A percentile compares a stretch with the other conserved stretches of the same genome.
Evolutionary conservation across 2,329 filamentous ascomycete genomes (phyloP).

Genomic region (Paecilomyces variotii): DNA sequence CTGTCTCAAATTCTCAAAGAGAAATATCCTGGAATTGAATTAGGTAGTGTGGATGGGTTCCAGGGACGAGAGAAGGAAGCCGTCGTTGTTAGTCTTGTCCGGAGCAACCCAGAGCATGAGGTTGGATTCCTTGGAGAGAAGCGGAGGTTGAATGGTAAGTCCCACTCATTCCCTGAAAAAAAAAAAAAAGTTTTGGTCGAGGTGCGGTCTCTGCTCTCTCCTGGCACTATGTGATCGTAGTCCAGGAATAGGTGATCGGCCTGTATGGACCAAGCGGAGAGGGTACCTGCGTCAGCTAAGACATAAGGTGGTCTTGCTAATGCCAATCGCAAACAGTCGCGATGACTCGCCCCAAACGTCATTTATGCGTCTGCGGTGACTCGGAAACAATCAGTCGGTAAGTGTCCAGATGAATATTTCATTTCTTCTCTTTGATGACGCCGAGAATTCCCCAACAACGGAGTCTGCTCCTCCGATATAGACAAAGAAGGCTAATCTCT

Average conservation of each 20-base stretch:
- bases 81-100: slow-evolving; percentile 84
- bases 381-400: slow-evolving; percentile 86
- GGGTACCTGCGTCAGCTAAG: neutral
- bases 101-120: slow-evolving; percentile 78
- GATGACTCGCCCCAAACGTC: slow-evolving; percentile 90
- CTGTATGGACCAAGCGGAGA: neutral
- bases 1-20: slow-evolving; percentile 72
- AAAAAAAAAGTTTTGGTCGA: slow-evolving; percentile 1
- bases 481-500: neutral
- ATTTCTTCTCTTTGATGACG: neutral
- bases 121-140: slow-evolving; percentile 93
- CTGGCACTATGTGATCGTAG: neutral
- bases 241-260: neutral
- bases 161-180: neutral
- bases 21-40: slow-evolving; percentile 71
- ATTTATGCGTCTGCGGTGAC: slow-evolving; percentile 85
- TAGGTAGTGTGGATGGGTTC: slow-evolving; percentile 96
- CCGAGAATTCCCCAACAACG: neutral
- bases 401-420: slow-evolving; percentile 27
- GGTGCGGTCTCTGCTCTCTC: neutral
- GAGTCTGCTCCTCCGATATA: neutral
- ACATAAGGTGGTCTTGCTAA: neutral
- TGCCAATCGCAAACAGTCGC: slow-evolving; percentile 55
- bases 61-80: slow-evolving; percentile 97
- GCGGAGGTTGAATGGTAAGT: slow-evolving; percentile 78